A percentile compares a stretch with the other conserved stretches of the same genome.
Conservation (phyloP, 2,329 filamentous ascomycete genomes). For the Atkinsonella texensis region DNA sequence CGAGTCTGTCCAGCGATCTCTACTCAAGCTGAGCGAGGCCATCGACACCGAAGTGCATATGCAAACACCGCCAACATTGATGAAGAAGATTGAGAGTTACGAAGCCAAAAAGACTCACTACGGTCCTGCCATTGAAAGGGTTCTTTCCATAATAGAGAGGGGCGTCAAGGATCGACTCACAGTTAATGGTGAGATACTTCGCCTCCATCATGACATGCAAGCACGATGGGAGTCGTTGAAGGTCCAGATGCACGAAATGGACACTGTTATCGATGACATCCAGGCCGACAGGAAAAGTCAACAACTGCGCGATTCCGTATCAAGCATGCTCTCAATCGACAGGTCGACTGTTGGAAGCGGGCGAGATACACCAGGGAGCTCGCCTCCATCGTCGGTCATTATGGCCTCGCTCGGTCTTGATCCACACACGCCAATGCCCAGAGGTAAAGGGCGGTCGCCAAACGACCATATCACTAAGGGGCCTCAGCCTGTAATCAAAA, state of each 20-base stretch:
- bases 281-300: conserved; percentile 51
- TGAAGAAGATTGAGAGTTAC: conserved; percentile 83
- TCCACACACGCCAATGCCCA: conserved; percentile 31
- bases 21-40: conserved; percentile 68
- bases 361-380: conserved; percentile 59
- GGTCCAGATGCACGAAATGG: conserved; percentile 64
- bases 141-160: conserved; percentile 85
- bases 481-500: conserved; percentile 32
- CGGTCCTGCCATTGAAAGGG: conserved; percentile 80
- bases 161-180: conserved; percentile 93
- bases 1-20: conserved; percentile 82
- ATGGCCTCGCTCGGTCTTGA: conserved; percentile 44
- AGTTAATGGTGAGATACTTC: conserved; percentile 88
- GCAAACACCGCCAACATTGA: conserved; percentile 55
- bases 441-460: conserved; percentile 35
- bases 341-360: conserved; percentile 58
- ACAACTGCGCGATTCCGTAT: conserved; percentile 82
- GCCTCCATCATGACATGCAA: conserved; percentile 75
- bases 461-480: conserved; percentile 31
- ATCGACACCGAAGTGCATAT: conserved; percentile 64
- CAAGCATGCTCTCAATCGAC: conserved; percentile 79
- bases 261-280: conserved; percentile 62
- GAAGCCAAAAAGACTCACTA: conserved; percentile 94
- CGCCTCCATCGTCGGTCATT: conserved; percentile 48
- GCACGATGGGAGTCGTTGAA: conserved; percentile 70